These are phyloP conservation scores for Petrea volubilis DNA, from an alignment of 257 asterid genomes.

Conservation along the genomic window DNA sequence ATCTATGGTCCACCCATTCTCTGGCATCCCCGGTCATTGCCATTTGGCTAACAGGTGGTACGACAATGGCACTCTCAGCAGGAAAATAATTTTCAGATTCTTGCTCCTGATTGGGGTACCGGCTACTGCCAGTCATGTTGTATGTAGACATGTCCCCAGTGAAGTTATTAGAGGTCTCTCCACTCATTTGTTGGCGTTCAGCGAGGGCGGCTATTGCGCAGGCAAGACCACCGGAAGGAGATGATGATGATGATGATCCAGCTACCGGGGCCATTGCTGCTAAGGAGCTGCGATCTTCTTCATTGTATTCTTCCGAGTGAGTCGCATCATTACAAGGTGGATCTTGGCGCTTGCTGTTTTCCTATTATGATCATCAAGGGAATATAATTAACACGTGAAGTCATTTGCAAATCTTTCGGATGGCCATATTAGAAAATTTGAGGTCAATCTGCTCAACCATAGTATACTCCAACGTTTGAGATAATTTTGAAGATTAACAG, in stretches of 20 bases:
- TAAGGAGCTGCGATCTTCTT: conserved; percentile 42
- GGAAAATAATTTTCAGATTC: conserved; percentile 49
- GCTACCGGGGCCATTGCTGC: conserved; percentile 32
- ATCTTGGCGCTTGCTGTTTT: conserved; percentile 56
- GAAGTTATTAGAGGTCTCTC: conserved; percentile 57
- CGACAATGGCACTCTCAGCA: conserved; percentile 35
- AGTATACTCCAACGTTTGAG: no score
- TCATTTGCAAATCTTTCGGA: background rate
- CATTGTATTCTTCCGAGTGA: conserved; percentile 46
- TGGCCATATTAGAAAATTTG: background rate
- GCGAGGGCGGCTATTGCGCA: conserved; percentile 95
- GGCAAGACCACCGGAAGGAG: conserved; percentile 91
- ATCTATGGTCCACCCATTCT: conserved; percentile 48
- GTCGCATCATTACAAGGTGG: conserved; percentile 38
- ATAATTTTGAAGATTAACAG: background rate
- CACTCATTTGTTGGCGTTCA: conserved; percentile 71
- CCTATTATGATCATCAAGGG: conserved; percentile 45
- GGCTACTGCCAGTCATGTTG: conserved; percentile 39
- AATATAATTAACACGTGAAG: conserved; percentile 7
- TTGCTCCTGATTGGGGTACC: conserved; percentile 44
- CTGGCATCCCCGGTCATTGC: conserved; percentile 39
- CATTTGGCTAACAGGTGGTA: conserved; percentile 47
- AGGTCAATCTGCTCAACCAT: background rate
- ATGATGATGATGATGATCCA: conserved; percentile 63
- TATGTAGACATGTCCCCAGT: conserved; percentile 35